These are phyloP conservation scores for Aphanomyces stellatus DNA, from an alignment of 352 stramenopile species.

Conservation along the genomic window DNA sequence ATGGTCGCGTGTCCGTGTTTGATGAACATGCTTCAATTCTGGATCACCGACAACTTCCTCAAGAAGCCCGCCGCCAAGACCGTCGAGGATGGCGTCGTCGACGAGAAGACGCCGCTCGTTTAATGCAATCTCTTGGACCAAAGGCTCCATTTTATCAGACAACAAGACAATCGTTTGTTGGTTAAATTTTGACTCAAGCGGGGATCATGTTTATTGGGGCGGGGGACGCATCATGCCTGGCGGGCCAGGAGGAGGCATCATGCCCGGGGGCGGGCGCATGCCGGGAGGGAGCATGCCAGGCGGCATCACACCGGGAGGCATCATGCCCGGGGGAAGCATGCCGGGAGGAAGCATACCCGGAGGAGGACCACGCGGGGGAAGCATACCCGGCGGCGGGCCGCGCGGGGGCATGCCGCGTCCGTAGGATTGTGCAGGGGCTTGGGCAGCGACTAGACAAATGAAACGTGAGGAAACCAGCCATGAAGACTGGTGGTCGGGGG, in stretches of 20 bases:
- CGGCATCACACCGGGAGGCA: slow-evolving; percentile 36
- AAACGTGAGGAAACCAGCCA: background rate
- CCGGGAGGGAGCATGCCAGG: slow-evolving; percentile 63
- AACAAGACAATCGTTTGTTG: too few relatives aligned
- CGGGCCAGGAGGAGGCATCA: slow-evolving; percentile 48
- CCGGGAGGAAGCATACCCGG: slow-evolving; percentile 29
- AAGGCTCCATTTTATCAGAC: too few relatives aligned
- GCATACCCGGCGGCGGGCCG: slow-evolving; percentile 41
- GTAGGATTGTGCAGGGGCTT: slow-evolving; percentile 31
- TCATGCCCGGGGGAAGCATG: slow-evolving; percentile 60
- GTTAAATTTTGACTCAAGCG: too few relatives aligned
- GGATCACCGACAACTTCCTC: slow-evolving; percentile 67
- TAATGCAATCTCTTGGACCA: too few relatives aligned
- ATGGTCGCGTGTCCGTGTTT: slow-evolving; percentile 78
- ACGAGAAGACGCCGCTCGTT: slow-evolving; percentile 19
- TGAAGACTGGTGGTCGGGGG: background rate
- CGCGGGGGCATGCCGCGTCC: slow-evolving; percentile 39
- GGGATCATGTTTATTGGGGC: slow-evolving; percentile 73
- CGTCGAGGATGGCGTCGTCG: slow-evolving; percentile 27
- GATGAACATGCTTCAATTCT: slow-evolving; percentile 85
- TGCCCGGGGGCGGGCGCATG: slow-evolving; percentile 52
- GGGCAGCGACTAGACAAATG: slow-evolving; percentile 7
- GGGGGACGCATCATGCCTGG: slow-evolving; percentile 51
- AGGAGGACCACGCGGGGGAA: slow-evolving; percentile 18
- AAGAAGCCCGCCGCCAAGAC: slow-evolving; percentile 35